These are phyloP conservation scores for Neoscytalidium dimidiatum DNA, from an alignment of 2,329 filamentous ascomycete species.

Conservation along the genomic window DNA sequence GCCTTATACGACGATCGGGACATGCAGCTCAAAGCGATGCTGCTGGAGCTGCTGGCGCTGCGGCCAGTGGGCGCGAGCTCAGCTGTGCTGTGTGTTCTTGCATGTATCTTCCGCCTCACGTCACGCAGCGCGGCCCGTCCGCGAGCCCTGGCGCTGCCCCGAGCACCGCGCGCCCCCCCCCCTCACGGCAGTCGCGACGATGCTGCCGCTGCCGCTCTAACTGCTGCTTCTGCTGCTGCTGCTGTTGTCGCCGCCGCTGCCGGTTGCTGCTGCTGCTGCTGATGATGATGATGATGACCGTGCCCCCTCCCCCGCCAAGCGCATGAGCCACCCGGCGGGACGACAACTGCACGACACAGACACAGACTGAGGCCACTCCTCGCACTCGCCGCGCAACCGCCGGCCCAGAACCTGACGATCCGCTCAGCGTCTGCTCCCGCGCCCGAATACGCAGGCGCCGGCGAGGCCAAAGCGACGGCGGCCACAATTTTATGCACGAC, in stretches of 20 bases:
- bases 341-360: slow-evolving; percentile 11
- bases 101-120: neutral
- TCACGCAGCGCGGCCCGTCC: slow-evolving; percentile 9
- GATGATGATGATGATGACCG: slow-evolving; percentile 6
- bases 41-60: neutral
- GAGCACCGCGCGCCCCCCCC: neutral
- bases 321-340: slow-evolving; percentile 5
- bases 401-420: slow-evolving; percentile 16
- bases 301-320: slow-evolving; percentile 14
- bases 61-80: neutral
- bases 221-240: too few relatives aligned
- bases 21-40: neutral
- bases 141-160: neutral
- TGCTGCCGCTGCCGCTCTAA: too few relatives aligned
- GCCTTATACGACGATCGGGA: slow-evolving; percentile 7
- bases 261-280: too few relatives aligned
- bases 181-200: too few relatives aligned
- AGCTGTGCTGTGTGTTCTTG: neutral
- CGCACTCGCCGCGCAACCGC: neutral
- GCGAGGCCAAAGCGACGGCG: neutral
- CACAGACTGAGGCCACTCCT: neutral
- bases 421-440: neutral
- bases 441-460: neutral
- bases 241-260: too few relatives aligned
- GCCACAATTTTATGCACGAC: slow-evolving; percentile 5